Conservation (phyloP, 2,329 filamentous ascomycete species). For the Aspergillus fructus region DNA sequence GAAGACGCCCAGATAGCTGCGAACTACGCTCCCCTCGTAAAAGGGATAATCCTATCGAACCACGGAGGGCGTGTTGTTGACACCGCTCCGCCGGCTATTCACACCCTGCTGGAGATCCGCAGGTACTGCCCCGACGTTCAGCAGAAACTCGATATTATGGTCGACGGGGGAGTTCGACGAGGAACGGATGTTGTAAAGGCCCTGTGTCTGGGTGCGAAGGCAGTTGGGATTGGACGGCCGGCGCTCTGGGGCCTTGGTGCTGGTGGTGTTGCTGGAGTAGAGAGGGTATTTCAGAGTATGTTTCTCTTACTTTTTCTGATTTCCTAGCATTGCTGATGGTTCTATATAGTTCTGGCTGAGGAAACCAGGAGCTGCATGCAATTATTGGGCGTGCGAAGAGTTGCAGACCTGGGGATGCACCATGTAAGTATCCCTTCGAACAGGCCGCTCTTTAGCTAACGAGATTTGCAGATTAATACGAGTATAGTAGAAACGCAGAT, state of each 20-base stretch:
- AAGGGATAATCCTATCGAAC: slow-evolving; percentile 85
- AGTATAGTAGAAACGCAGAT: not conserved
- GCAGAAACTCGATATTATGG: slow-evolving; percentile 71
- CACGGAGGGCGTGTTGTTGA: slow-evolving; percentile 87
- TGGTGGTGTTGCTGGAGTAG: not conserved
- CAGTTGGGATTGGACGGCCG: slow-evolving; percentile 56
- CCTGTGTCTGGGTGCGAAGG: slow-evolving; percentile 77
- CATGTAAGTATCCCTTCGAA: not conserved
- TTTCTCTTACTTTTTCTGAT: too few relatives aligned
- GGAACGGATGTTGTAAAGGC: slow-evolving; percentile 88
- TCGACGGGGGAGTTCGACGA: slow-evolving; percentile 79
- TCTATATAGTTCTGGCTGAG: not conserved
- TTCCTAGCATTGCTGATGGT: too few relatives aligned
- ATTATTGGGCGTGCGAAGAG: not conserved
- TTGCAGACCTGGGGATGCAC: not conserved
- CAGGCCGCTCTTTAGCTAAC: not conserved
- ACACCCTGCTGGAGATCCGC: slow-evolving; percentile 69
- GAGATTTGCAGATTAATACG: not conserved
- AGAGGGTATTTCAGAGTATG: not conserved
- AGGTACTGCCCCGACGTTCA: slow-evolving; percentile 70
- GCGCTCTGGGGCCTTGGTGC: not conserved
- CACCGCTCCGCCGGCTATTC: slow-evolving; percentile 74
- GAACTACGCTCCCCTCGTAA: slow-evolving; percentile 68
- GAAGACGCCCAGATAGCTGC: slow-evolving; percentile 87
- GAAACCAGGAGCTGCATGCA: not conserved